Evolutionary conservation across 148 eudicot genomes (phyloP).

Genomic region (Euryodendron excelsum): DNA sequence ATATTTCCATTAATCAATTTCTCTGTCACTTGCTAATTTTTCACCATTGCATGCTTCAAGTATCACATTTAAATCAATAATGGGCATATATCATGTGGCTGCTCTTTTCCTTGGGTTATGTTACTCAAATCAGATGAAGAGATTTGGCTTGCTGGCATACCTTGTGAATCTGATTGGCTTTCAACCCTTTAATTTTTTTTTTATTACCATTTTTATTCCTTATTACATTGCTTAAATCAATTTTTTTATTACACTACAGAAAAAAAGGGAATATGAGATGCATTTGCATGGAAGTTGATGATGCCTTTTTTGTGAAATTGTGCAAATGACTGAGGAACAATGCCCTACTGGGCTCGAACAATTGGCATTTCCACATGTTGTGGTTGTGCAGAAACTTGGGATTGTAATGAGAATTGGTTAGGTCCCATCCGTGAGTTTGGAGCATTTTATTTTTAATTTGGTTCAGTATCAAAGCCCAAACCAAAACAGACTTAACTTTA

Average conservation of each 20-base stretch:
- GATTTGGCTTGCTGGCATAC: too few species aligned
- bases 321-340: conserved; percentile 42
- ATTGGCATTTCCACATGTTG: conserved; percentile 37
- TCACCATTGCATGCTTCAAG: too few species aligned
- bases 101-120: conserved; percentile 42
- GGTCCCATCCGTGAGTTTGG: conserved; percentile 38
- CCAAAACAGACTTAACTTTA: background rate
- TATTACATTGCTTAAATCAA: conserved; percentile 37
- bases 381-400: conserved; percentile 48
- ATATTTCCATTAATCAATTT: too few species aligned
- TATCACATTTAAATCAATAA: too few species aligned
- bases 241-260: conserved; percentile 30
- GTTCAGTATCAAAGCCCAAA: conserved; percentile 14
- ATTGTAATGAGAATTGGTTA: conserved; percentile 37
- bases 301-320: conserved; percentile 37
- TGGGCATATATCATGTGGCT: too few species aligned
- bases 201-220: conserved; percentile 40
- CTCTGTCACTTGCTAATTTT: too few species aligned
- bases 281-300: conserved; percentile 26
- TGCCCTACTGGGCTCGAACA: conserved; percentile 30
- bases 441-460: conserved; percentile 28
- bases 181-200: conserved; percentile 46
- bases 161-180: conserved; percentile 24
- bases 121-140: conserved; percentile 16
- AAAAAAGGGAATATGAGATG: conserved; percentile 26